phyloP scores from a whole-genome alignment of 805 yeast species.

The Blastobotrys chiropterorum region DNA sequence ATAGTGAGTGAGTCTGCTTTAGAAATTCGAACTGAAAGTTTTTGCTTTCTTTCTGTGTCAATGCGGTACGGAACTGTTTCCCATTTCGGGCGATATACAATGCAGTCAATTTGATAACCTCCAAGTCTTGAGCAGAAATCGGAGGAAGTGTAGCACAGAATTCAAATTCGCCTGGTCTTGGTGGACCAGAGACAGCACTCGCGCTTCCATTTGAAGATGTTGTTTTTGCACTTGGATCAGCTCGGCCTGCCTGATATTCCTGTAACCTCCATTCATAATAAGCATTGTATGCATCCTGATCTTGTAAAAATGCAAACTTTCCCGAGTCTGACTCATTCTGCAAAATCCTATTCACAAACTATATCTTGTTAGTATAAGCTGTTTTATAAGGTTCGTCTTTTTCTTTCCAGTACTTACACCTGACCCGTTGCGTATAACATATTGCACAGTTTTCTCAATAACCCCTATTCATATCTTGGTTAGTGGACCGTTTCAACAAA shows the following conservation, averaged over 20 bases:
- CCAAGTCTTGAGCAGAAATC: constrained; percentile 58
- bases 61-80: constrained; percentile 35
- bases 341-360: constrained; percentile 54
- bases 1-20: constrained; percentile 51
- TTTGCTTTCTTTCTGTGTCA: constrained; percentile 29
- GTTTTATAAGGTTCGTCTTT: too few species aligned
- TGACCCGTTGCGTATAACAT: constrained; percentile 61
- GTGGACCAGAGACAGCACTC: constrained; percentile 10
- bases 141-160: constrained; percentile 32
- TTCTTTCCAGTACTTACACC: too few species aligned
- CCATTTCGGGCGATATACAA: constrained; percentile 60
- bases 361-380: too few species aligned
- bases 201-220: not conserved
- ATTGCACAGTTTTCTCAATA: constrained; percentile 67
- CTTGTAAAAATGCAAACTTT: constrained; percentile 59
- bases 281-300: constrained; percentile 46
- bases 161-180: constrained; percentile 26
- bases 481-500: too few species aligned
- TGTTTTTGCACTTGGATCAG: too few species aligned
- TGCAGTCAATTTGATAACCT: constrained; percentile 68
- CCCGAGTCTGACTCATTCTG: constrained; percentile 40
- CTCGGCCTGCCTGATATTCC: constrained; percentile 28
- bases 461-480: too few species aligned
- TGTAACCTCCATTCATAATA: constrained; percentile 50
- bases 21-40: constrained; percentile 65